Evolutionary conservation across 768 basidiomycete genomes (phyloP), one percentile per base, ranked within the genome.

Genomic region (Boletus edulis): DNA sequence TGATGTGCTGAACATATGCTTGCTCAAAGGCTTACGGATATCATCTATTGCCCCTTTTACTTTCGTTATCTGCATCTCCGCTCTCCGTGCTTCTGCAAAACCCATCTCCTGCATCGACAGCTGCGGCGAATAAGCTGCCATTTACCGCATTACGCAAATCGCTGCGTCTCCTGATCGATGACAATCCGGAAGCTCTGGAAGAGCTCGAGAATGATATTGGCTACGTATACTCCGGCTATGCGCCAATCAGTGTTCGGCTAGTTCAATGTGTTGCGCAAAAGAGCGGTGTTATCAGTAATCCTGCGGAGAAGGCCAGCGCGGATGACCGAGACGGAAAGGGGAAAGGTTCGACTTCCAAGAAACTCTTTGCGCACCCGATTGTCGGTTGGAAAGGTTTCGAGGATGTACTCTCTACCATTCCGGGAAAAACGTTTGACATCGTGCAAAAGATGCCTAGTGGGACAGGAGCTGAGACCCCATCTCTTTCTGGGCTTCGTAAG

Each of bases 351-450:
- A 54, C 69, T n/a, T 61, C 69, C 24, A 76, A 74, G 49, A 86
- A 84, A 67, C 78, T 89, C 39, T 87, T 85, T 66, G 94, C 94
- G 1, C 94, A 97, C 70, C 89, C 93, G 3, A 89, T 99, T 55
- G 83, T 89, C 10, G 96, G 96, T 3, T 99, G 96, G 95, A 96
- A 91, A 70, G 96, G 94, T 22, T 94, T 99, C 66, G 97, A 98
- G 71, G 96, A 98, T 64, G 82, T 91, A 14, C 68, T 97, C 20
- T 81, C 81, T 35, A 77, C 79, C 50, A 85, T 98, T 51, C 91
- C 94, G 0, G 97, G 97, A 3, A 83, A 85, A 66, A 90, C 87
- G 20, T 82, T 97, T 40, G 95, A 99, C 71, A 80, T 91, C 35
- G 73, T 76, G 31, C 86, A 82, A 66, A 78, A 76, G 60, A 66